phyloP scores from a whole-genome alignment of 805 yeast species.

The Torulaspora quercuum region DNA sequence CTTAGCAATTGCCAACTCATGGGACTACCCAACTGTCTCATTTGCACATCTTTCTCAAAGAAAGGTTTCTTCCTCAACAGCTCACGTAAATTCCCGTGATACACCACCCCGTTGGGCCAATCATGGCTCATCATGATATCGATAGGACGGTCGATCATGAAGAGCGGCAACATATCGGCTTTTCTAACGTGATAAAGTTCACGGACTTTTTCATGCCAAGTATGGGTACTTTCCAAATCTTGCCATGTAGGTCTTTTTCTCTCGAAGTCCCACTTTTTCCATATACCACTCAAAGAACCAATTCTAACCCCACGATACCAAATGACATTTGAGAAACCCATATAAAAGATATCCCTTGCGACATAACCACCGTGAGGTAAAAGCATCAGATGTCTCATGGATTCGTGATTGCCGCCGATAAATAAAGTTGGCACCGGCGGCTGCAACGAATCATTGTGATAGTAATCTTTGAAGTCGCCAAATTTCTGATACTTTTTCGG shows the following conservation, averaged over 20 bases:
- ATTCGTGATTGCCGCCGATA: conserved; percentile 95
- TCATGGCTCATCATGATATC: conserved; percentile 80
- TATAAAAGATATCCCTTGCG: conserved; percentile 78
- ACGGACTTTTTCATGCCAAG: conserved; percentile 28
- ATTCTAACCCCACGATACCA: conserved; percentile 75
- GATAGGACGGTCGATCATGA: conserved; percentile 36
- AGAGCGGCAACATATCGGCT: conserved; percentile 55
- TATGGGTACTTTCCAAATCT: conserved; percentile 29
- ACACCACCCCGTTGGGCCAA: conserved; percentile 84
- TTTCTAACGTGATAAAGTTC: conserved; percentile 60
- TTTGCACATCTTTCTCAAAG: conserved; percentile 59
- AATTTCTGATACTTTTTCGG: conserved; percentile 71
- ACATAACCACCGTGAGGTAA: conserved; percentile 89
- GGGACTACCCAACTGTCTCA: conserved; percentile 68
- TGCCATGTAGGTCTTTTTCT: conserved; percentile 50
- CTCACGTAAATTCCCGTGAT: conserved; percentile 53
- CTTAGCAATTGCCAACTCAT: conserved; percentile 54
- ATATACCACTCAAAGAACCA: conserved; percentile 84
- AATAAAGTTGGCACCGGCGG: conserved; percentile 70
- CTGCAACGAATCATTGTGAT: conserved; percentile 44
- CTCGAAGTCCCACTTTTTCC: conserved; percentile 49
- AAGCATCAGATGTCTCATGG: conserved; percentile 71
- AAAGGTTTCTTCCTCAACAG: conserved; percentile 61
- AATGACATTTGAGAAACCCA: conserved; percentile 74
- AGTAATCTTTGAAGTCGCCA: conserved; percentile 81